These are phyloP conservation scores for Neoboletus subvelutipes DNA, from an alignment of 768 basidiomycete genomes.

Conservation along the genomic window DNA sequence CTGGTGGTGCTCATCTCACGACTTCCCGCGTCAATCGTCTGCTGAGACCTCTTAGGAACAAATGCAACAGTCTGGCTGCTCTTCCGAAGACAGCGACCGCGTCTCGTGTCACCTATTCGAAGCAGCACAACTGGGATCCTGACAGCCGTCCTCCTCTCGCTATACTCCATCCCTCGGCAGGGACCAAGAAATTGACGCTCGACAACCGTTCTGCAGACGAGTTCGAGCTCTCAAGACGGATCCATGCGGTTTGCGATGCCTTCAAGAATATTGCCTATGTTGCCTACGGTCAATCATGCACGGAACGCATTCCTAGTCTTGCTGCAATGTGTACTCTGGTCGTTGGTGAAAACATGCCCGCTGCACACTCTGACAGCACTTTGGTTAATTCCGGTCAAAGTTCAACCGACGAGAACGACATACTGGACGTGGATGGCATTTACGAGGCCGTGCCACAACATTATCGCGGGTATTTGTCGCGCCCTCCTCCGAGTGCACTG, in stretches of 20 bases:
- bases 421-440: constrained; percentile 36
- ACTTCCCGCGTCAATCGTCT: constrained; percentile 44
- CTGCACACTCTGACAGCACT: constrained; percentile 11
- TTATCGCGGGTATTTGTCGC: constrained; percentile 45
- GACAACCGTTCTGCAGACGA: constrained; percentile 35
- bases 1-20: constrained; percentile 32
- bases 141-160: constrained; percentile 34
- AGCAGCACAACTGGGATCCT: constrained; percentile 20
- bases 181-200: constrained; percentile 34
- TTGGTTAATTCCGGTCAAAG: constrained; percentile 24
- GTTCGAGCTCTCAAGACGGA: constrained; percentile 44
- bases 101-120: constrained; percentile 17
- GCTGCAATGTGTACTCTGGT: constrained; percentile 47
- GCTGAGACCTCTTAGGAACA: constrained; percentile 47
- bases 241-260: constrained; percentile 55
- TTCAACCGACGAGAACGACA: constrained; percentile 23
- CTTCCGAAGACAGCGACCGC: constrained; percentile 19
- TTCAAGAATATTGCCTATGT: constrained; percentile 52
- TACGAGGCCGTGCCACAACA: constrained; percentile 54
- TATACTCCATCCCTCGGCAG: constrained; percentile 39
- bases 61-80: constrained; percentile 40
- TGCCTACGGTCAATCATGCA: constrained; percentile 23
- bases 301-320: constrained; percentile 36
- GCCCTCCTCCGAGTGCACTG: constrained; percentile 6
- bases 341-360: constrained; percentile 47